These are phyloP conservation scores for Amanita polypyramis DNA, from an alignment of 768 basidiomycete genomes.

Conservation along the genomic window DNA sequence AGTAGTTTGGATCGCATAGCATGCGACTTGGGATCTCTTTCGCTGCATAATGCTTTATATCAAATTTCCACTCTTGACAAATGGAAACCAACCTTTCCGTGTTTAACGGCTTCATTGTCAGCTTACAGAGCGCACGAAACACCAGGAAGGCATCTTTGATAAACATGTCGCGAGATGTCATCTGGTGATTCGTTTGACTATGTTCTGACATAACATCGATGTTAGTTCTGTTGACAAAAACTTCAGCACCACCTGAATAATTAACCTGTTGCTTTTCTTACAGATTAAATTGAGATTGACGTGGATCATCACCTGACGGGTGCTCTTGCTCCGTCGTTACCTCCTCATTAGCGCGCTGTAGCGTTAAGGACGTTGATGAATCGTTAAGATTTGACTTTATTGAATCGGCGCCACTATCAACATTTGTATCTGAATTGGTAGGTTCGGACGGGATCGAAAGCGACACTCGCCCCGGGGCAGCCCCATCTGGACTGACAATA, in stretches of 20 bases:
- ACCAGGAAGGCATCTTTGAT: conserved; percentile 98
- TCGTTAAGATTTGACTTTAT: neutral
- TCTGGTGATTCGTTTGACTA: conserved; percentile 27
- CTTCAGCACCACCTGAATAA: conserved; percentile 18
- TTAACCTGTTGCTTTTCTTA: neutral
- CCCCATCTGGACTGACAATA: neutral
- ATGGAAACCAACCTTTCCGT: conserved; percentile 67
- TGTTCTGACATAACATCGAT: conserved; percentile 23
- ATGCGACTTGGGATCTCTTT: conserved; percentile 92
- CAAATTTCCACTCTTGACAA: neutral
- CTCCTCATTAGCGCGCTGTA: neutral
- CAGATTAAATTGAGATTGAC: conserved; percentile 6
- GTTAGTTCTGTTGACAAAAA: conserved; percentile 24
- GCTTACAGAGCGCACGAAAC: conserved; percentile 91
- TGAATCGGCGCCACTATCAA: neutral
- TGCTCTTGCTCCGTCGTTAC: neutral
- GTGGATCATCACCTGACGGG: neutral
- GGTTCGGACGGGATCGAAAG: conserved; percentile 7
- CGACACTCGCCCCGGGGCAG: conserved; percentile 6
- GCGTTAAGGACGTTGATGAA: conserved; percentile 6
- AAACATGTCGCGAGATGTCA: conserved; percentile 80
- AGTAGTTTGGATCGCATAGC: conserved; percentile 96
- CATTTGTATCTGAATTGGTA: neutral
- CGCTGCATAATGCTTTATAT: conserved; percentile 35
- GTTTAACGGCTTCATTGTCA: conserved; percentile 95